Evolutionary conservation across 1,284 basidiomycete genomes (phyloP), one percentile per base, ranked within the genome.

Genomic region (Cystobasidium pallidum): DNA sequence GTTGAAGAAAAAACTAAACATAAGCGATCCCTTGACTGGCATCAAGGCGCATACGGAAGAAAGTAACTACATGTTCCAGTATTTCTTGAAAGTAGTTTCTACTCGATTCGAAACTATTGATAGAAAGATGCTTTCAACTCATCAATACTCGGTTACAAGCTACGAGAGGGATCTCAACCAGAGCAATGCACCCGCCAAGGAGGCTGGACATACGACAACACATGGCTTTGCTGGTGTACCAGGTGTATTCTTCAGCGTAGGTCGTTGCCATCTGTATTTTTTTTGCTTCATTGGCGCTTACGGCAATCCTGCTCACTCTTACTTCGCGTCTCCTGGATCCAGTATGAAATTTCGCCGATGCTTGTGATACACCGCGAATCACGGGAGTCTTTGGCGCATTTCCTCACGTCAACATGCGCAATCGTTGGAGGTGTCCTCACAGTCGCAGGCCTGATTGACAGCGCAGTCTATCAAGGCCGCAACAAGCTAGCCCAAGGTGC

Each of bases 381-480:
- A 47, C 86, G 93, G 71, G 92, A 96, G 82, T 91, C 91, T 0
- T 94, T 99, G 80, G 93, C 94, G 6, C 96, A 98, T 82, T 98
- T 99, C 85, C 82, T 98, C 47, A 96, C 94, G 43, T 95, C 92
- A 90, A 95, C 94, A 24, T 98, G 94, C 79, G 96, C 96, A 2
- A 97, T 99, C 78, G 88, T 99, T 47, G 95, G 95, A 75, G 95
- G 96, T 77, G 93, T 99, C 8, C 83, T 99, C 62, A 99, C 96
- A 0, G 88, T 99, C 30, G 94, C 94, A 15, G 90, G 91, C 0
- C 84, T 99, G n/a, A 77, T 98, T 61, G 95, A 99, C 81, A 88
- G 91, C 72, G 84, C 91, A 67, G 86, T 96, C 75, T 97, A 96
- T 78, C 45, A 63, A 21, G 61, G 59, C 17, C 68, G 68, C 6